Evolutionary conservation across 768 basidiomycete species (phyloP).

Genomic region (Mycena vulgaris): DNA sequence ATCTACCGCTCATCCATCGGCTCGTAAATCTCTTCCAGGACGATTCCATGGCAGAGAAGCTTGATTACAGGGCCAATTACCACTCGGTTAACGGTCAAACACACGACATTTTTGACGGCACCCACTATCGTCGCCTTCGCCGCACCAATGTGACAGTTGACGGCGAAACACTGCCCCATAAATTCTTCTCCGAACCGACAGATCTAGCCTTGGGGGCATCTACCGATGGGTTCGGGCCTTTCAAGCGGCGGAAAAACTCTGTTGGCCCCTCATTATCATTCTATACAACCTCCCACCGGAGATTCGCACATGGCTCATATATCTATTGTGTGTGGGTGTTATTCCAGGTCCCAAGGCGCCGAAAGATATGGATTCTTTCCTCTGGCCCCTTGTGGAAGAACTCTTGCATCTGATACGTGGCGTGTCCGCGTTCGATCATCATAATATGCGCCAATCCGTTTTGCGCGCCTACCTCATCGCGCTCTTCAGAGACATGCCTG

Average conservation of each 20-base stretch:
- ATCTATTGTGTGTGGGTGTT: slow-evolving; percentile 49
- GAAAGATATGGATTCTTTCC: slow-evolving; percentile 51
- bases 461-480: slow-evolving; percentile 14
- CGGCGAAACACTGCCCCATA: slow-evolving; percentile 36
- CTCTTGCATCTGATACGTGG: slow-evolving; percentile 7
- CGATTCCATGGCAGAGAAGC: slow-evolving; percentile 25
- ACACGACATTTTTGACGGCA: slow-evolving; percentile 50
- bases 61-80: slow-evolving; percentile 42
- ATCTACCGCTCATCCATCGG: slow-evolving; percentile 50
- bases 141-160: slow-evolving; percentile 40
- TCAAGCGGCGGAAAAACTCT: slow-evolving; percentile 34
- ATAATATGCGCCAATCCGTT: background rate
- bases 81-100: background rate
- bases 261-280: slow-evolving; percentile 51
- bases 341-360: slow-evolving; percentile 48
- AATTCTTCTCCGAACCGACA: slow-evolving; percentile 44
- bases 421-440: slow-evolving; percentile 10
- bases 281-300: slow-evolving; percentile 51
- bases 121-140: slow-evolving; percentile 40
- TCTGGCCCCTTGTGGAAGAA: slow-evolving; percentile 50
- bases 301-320: slow-evolving; percentile 41
- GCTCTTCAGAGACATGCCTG: slow-evolving; percentile 17
- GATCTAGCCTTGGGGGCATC: too few relatives aligned
- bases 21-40: slow-evolving; percentile 43
- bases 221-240: slow-evolving; percentile 57